Conservation (phyloP, 2,329 filamentous ascomycete genomes). For the Penicillium concentricum region DNA sequence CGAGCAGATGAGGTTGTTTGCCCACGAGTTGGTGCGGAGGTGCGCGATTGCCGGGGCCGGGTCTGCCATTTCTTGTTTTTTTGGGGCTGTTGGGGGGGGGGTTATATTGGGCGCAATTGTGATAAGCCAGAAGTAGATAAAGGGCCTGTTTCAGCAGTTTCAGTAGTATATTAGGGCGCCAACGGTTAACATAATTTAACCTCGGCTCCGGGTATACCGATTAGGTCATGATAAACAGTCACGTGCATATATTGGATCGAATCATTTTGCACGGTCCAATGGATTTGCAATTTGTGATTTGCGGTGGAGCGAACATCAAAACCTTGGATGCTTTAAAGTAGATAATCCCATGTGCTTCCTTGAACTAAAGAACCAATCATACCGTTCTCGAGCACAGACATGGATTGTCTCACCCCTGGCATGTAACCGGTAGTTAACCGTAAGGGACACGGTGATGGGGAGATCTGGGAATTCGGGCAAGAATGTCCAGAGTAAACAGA, state of each 20-base stretch:
- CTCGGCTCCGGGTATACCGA: slow-evolving; percentile 5
- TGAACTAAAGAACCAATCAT: neutral
- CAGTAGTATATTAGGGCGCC: neutral
- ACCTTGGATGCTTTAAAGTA: neutral
- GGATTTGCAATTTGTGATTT: neutral
- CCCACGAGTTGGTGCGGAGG: slow-evolving; percentile 31
- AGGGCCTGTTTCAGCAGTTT: neutral
- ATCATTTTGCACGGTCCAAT: neutral
- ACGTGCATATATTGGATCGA: neutral
- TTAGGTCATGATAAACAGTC: slow-evolving; percentile 3
- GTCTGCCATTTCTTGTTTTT: slow-evolving; percentile 15
- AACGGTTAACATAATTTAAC: neutral
- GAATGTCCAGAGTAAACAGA: slow-evolving; percentile 14
- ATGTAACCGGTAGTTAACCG: neutral
- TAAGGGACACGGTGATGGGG: neutral
- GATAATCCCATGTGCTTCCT: neutral
- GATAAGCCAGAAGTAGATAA: neutral
- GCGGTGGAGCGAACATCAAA: neutral
- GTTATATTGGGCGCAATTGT: neutral
- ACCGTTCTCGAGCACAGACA: neutral
- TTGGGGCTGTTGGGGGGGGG: neutral
- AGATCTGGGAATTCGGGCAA: slow-evolving; percentile 14
- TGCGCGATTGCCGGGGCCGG: slow-evolving; percentile 20
- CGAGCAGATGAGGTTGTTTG: slow-evolving; percentile 31
- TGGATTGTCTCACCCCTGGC: slow-evolving; percentile 6